Percentiles rank a stretch among this genome's conserved stretches.
phyloP scores from a whole-genome alignment of 129 eudicot genomes.

The Logfia minima region DNA sequence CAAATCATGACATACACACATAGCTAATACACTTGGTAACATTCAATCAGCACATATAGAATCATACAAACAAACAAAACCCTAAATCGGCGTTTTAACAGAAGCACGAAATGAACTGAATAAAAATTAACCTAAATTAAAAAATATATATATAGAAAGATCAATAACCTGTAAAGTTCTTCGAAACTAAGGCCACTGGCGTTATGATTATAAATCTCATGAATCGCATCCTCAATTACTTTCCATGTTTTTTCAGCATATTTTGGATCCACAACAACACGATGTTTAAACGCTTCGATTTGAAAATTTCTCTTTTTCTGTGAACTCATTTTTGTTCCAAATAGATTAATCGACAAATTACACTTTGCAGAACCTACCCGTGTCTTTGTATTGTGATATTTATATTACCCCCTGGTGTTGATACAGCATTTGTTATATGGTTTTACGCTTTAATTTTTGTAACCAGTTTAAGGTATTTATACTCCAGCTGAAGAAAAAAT shows the following conservation, averaged over 20 bases:
- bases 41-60: not conserved
- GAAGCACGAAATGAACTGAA: too few species aligned
- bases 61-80: not conserved
- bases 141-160: not conserved
- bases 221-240: constrained; percentile 1
- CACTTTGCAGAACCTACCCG: not conserved
- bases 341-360: not conserved
- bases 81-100: not conserved
- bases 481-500: too few species aligned
- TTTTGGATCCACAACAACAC: not conserved
- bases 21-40: not conserved
- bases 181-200: constrained; percentile 13
- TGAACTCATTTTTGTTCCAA: not conserved
- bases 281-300: not conserved
- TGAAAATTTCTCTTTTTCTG: not conserved
- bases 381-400: not conserved
- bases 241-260: not conserved
- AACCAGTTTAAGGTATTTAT: too few species aligned
- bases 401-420: too few species aligned
- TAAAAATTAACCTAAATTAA: not conserved
- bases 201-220: constrained; percentile 16
- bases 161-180: constrained; percentile 1
- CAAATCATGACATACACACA: not conserved
- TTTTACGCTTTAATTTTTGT: too few species aligned
- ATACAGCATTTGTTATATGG: too few species aligned